Percentiles rank a stretch among this genome's conserved stretches.
phyloP scores from a whole-genome alignment of 75 land plant species.

The Cryptomeria japonica region DNA sequence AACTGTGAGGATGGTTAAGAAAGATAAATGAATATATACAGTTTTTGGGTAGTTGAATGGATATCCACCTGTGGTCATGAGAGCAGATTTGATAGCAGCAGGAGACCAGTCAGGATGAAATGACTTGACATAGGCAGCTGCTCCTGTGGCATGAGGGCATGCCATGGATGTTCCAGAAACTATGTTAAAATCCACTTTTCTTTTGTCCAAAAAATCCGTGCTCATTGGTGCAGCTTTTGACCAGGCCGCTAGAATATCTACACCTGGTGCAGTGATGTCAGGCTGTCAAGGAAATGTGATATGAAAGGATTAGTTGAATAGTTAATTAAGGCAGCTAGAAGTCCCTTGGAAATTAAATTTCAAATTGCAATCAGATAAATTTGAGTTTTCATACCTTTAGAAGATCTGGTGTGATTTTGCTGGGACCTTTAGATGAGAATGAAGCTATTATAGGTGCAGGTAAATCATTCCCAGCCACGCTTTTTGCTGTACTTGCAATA shows the following conservation, averaged over 20 bases:
- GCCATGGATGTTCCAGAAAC: slow-evolving; percentile 15
- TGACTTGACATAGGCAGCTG: slow-evolving; percentile 7
- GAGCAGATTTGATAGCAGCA: slow-evolving; percentile 22
- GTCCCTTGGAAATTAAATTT: background rate
- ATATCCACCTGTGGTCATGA: slow-evolving; percentile 13
- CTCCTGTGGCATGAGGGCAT: slow-evolving; percentile 9
- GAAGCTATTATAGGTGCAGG: slow-evolving; percentile 22
- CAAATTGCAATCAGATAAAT: background rate
- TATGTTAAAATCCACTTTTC: background rate
- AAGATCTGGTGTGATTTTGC: slow-evolving; percentile 14
- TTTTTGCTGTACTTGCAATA: slow-evolving; percentile 27
- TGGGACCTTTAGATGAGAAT: slow-evolving; percentile 51
- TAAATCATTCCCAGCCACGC: background rate
- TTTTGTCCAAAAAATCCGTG: background rate
- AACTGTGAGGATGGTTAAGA: background rate
- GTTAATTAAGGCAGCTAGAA: background rate
- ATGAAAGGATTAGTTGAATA: background rate
- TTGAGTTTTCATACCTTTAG: slow-evolving; percentile 24
- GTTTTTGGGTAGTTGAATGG: background rate
- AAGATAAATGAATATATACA: background rate
- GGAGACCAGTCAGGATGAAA: slow-evolving; percentile 21
- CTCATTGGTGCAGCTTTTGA: background rate
- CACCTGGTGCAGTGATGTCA: slow-evolving; percentile 9
- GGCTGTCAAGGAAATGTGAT: background rate
- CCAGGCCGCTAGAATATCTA: slow-evolving; percentile 17